These are phyloP conservation scores for Choricystis sp. DNA, from an alignment of 139 green algal genomes.

Conservation along the genomic window DNA sequence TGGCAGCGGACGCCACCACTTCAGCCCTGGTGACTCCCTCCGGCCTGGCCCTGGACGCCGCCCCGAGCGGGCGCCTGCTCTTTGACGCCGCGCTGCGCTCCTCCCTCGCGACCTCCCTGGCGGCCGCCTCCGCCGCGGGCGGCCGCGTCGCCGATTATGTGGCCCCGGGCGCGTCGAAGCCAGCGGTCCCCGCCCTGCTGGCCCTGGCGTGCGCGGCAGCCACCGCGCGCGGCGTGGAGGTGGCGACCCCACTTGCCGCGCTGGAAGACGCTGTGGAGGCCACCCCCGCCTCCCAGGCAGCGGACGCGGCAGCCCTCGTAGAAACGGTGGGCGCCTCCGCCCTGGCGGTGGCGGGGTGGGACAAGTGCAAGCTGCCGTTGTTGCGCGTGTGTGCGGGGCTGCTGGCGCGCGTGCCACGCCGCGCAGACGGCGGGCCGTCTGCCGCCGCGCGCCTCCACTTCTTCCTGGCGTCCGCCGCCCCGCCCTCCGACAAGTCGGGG, in stretches of 20 bases:
- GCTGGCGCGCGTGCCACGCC: slow-evolving; percentile 28
- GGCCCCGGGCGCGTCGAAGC: not conserved
- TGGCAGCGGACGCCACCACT: too few relatives aligned
- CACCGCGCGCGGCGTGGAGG: too few relatives aligned
- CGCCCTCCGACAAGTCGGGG: slow-evolving; percentile 34
- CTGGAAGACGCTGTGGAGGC: slow-evolving; percentile 24
- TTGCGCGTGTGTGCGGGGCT: slow-evolving; percentile 46
- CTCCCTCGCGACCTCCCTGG: not conserved
- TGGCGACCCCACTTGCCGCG: not conserved
- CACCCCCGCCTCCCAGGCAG: slow-evolving; percentile 1
- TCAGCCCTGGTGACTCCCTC: too few relatives aligned
- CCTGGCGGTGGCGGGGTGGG: not conserved
- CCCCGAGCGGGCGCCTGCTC: not conserved
- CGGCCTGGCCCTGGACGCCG: too few relatives aligned
- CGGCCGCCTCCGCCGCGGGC: not conserved
- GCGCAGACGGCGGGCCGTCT: too few relatives aligned
- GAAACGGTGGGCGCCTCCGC: slow-evolving; percentile 17
- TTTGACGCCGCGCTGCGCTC: not conserved
- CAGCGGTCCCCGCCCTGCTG: not conserved
- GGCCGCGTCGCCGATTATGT: too few relatives aligned
- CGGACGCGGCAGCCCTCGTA: slow-evolving; percentile 18
- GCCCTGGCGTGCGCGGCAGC: too few relatives aligned
- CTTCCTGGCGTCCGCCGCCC: not conserved
- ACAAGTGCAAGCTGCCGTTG: slow-evolving; percentile 22
- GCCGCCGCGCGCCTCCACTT: too few relatives aligned